These are phyloP conservation scores for Tulasnella calospora DNA, from an alignment of 768 basidiomycete species.

Conservation along the genomic window DNA sequence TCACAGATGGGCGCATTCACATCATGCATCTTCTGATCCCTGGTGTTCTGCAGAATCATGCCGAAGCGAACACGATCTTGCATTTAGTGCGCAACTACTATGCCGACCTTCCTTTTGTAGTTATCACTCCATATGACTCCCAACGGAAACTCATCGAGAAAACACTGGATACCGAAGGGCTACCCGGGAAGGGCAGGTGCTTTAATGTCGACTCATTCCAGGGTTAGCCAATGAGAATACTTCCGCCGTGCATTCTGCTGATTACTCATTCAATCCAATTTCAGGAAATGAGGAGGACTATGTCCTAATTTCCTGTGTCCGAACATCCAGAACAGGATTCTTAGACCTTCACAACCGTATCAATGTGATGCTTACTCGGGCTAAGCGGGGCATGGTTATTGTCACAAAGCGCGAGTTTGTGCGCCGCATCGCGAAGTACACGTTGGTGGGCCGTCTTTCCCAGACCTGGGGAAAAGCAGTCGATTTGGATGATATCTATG, in stretches of 20 bases:
- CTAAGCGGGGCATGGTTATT: slow-evolving; percentile 74
- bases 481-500: neutral
- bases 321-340: slow-evolving; percentile 59
- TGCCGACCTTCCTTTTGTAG: slow-evolving; percentile 47
- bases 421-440: slow-evolving; percentile 44
- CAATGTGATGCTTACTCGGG: slow-evolving; percentile 85
- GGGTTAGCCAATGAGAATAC: slow-evolving; percentile 44
- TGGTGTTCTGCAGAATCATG: neutral
- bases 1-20: too few relatives aligned
- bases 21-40: neutral
- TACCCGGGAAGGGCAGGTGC: slow-evolving; percentile 54
- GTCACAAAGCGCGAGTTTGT: slow-evolving; percentile 60
- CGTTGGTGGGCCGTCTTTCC: slow-evolving; percentile 44
- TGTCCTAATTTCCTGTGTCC: slow-evolving; percentile 67
- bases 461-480: slow-evolving; percentile 32
- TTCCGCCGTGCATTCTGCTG: slow-evolving; percentile 1
- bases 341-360: slow-evolving; percentile 59
- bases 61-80: slow-evolving; percentile 54
- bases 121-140: slow-evolving; percentile 79
- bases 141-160: slow-evolving; percentile 60
- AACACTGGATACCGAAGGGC: slow-evolving; percentile 45
- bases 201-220: slow-evolving; percentile 80
- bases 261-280: neutral
- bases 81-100: slow-evolving; percentile 56
- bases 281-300: slow-evolving; percentile 79